Percentiles rank a stretch among this genome's conserved stretches.
phyloP scores from a whole-genome alignment of 1,284 basidiomycete species.

The Tilletia walkeri region DNA sequence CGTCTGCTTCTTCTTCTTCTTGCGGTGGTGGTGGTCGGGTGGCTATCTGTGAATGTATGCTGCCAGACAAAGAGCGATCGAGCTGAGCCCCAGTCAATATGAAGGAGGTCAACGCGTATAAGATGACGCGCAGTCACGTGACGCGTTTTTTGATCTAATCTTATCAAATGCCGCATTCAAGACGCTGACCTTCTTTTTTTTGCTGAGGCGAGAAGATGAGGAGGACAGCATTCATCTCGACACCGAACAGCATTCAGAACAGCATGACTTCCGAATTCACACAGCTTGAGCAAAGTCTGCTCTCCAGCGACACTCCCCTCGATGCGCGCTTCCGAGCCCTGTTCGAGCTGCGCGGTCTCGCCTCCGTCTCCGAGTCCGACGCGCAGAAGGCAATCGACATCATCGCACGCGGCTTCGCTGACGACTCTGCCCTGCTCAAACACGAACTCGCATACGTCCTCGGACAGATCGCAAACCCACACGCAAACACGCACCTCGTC shows the following conservation, averaged over 20 bases:
- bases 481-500: conserved; percentile 77
- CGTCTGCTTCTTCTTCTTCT: too few relatives aligned
- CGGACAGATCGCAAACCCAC: conserved; percentile 77
- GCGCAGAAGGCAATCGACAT: conserved; percentile 67
- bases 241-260: background rate
- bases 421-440: conserved; percentile 86
- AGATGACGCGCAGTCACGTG: too few relatives aligned
- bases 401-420: conserved; percentile 81
- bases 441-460: conserved; percentile 97
- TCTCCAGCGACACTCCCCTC: conserved; percentile 69
- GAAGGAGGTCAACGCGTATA: too few relatives aligned
- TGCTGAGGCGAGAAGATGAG: too few relatives aligned
- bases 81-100: too few relatives aligned
- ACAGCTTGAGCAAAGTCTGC: background rate
- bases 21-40: too few relatives aligned
- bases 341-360: conserved; percentile 86
- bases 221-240: too few relatives aligned
- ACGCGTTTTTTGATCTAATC: too few relatives aligned
- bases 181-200: too few relatives aligned
- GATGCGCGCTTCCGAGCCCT: conserved; percentile 88
- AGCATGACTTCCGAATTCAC: background rate
- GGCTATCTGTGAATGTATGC: too few relatives aligned
- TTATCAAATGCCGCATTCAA: too few relatives aligned
- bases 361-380: conserved; percentile 42
- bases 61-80: too few relatives aligned